Conservation (phyloP, 768 basidiomycete species). For the Tylopilus cervinicoccineus region DNA sequence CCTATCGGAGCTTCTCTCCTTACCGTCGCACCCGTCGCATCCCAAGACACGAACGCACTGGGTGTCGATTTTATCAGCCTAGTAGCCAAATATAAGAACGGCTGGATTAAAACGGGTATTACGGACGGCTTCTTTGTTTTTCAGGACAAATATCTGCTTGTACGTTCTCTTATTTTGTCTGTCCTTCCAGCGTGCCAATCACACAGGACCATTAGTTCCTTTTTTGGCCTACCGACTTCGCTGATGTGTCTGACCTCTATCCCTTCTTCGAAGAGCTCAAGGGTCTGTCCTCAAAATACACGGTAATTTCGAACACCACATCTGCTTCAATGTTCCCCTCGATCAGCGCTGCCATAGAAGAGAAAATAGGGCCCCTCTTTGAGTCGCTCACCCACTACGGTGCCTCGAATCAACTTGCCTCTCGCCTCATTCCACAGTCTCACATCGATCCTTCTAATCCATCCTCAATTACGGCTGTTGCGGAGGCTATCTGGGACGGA, state of each 20-base stretch:
- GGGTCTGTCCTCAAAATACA: conserved; percentile 12
- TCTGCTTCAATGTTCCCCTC: conserved; percentile 14
- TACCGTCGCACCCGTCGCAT: conserved; percentile 5
- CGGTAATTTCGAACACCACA: conserved; percentile 10
- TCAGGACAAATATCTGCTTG: conserved; percentile 10
- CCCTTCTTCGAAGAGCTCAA: conserved; percentile 18
- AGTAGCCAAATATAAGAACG: conserved; percentile 15
- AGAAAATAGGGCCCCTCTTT: conserved; percentile 10
- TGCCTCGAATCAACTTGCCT: conserved; percentile 9
- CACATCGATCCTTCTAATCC: conserved; percentile 1
- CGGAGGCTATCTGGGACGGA: conserved; percentile 18
- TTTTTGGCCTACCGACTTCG: conserved; percentile 9
- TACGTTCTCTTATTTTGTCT: neutral
- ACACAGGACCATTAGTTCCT: conserved; percentile 2
- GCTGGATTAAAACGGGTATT: conserved; percentile 12
- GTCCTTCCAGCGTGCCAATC: neutral
- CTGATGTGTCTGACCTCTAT: conserved; percentile 6
- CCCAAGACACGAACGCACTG: conserved; percentile 8
- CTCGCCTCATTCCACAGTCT: conserved; percentile 18
- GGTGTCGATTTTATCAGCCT: conserved; percentile 19
- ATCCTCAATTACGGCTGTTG: conserved; percentile 9
- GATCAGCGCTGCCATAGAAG: conserved; percentile 4
- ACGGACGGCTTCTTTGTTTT: neutral
- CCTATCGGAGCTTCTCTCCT: conserved; percentile 12
- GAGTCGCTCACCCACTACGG: conserved; percentile 10